A percentile compares a stretch with the other conserved stretches of the same genome.
Conservation (phyloP, 1,139 yeast genomes). For the Hyphopichia pseudoburtonii region DNA sequence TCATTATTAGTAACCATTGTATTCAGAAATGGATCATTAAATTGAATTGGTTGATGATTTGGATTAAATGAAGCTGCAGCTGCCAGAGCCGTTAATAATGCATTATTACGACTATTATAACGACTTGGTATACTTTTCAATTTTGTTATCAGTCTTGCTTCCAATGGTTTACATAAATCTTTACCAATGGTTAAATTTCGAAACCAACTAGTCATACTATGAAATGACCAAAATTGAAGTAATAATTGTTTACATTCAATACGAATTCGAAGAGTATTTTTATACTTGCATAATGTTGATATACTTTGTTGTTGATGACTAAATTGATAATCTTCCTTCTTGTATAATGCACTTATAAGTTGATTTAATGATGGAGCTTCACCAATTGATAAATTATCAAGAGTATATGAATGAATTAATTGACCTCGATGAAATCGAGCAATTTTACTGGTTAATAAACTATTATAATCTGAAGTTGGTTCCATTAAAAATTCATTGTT, state of each 20-base stretch:
- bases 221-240: slow-evolving; percentile 45
- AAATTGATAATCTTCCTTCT: slow-evolving; percentile 23
- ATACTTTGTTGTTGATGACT: slow-evolving; percentile 13
- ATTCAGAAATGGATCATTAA: slow-evolving; percentile 9
- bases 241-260: slow-evolving; percentile 42
- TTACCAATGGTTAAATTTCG: slow-evolving; percentile 33
- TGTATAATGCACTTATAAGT: slow-evolving; percentile 26
- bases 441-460: slow-evolving; percentile 13
- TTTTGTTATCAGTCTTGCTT: slow-evolving; percentile 25
- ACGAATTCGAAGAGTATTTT: slow-evolving; percentile 39
- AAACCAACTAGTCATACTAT: slow-evolving; percentile 42
- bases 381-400: slow-evolving; percentile 33
- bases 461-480: slow-evolving; percentile 23
- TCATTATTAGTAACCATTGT: too few species aligned
- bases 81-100: slow-evolving; percentile 25
- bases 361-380: slow-evolving; percentile 39
- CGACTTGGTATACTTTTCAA: slow-evolving; percentile 35
- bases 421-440: slow-evolving; percentile 20
- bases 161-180: slow-evolving; percentile 38
- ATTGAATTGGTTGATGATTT: slow-evolving; percentile 2
- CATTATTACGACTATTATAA: slow-evolving; percentile 23
- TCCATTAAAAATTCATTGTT: slow-evolving; percentile 40
- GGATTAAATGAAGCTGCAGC: slow-evolving; percentile 25
- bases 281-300: slow-evolving; percentile 33
- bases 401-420: slow-evolving; percentile 29